Evolutionary conservation across 1,284 basidiomycete genomes (phyloP), one percentile per base, ranked within the genome.

Genomic region (Pyrrhoderma lamaoense): DNA sequence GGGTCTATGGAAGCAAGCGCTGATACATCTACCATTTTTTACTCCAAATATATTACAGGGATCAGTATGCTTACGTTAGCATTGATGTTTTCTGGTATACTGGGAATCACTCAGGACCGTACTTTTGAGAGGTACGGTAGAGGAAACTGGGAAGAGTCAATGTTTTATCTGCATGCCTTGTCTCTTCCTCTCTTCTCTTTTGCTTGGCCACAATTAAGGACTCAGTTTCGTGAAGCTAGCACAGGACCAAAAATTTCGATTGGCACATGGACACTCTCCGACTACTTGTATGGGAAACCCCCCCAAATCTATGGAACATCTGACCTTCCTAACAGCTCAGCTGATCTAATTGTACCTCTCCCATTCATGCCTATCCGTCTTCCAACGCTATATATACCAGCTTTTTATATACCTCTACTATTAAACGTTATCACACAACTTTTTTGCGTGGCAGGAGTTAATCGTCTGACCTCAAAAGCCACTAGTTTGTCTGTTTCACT

Each of bases 361-460:
- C 48, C 57, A 47, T 42, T 42, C 45, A 4, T 60, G 52, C n/a
- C 57, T 63, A 27, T 56, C n/a, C 45, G 51, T 43, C 51, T 38
- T 22, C 56, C 40, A 31, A 44, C 31, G 51, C 21, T 70, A 51
- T 62, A 67, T 5, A 61, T 93, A 14, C 90, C 90, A 0, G 67
- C 71, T 14, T 79, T 85, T 39, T 77, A 84, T 61, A 55, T 85
- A 9, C 79, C 84, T 1, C 76, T 97, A 31, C 62, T 76, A 3
- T 65, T 88, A 25, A 96, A 95, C 67, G 85, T 93, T 2, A 57
- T 86, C 34, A 96, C 93, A 0, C 92, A 95, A 63, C 74, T 93
- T 2, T 56, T 95, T 13, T 97, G 93, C 66, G 85, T 90, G n/a
- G 75, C 89, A 2, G 94, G 93, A 36, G 93, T 96, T 40, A 85